These are phyloP conservation scores for Veloporphyrellus conicus DNA, from an alignment of 1,284 basidiomycete genomes.

Conservation along the genomic window DNA sequence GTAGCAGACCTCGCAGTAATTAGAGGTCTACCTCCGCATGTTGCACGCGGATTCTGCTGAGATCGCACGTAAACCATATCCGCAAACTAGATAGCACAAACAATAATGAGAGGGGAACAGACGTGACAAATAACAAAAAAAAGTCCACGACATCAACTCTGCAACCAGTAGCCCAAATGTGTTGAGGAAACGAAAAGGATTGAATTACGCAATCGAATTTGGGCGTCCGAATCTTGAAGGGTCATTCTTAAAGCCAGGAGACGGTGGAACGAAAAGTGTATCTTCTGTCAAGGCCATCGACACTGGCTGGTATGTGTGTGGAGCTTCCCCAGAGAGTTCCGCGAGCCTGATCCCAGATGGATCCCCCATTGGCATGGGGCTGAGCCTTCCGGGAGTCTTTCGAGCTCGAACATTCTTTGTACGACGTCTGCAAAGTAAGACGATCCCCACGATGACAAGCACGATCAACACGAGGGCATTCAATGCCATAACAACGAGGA, in stretches of 20 bases:
- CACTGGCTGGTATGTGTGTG: constrained; percentile 61
- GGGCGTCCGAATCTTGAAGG: constrained; percentile 41
- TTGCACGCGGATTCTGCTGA: background rate
- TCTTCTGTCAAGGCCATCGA: constrained; percentile 75
- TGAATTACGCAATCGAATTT: constrained; percentile 41
- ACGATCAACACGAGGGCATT: constrained; percentile 63
- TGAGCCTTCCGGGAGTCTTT: constrained; percentile 47
- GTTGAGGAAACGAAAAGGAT: background rate
- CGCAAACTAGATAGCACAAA: constrained; percentile 12
- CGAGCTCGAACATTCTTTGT: constrained; percentile 33
- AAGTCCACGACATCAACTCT: constrained; percentile 9
- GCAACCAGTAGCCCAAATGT: constrained; percentile 1
- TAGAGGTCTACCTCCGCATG: constrained; percentile 7
- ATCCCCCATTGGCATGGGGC: constrained; percentile 46
- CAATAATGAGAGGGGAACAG: background rate
- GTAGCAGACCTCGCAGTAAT: constrained; percentile 26
- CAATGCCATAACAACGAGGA: constrained; percentile 67
- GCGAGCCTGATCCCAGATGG: constrained; percentile 5
- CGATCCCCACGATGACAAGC: constrained; percentile 49
- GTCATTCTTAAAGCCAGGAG: constrained; percentile 54
- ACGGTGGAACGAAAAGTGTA: constrained; percentile 56
- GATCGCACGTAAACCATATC: constrained; percentile 10
- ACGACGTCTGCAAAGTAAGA: constrained; percentile 48
- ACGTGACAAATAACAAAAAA: background rate
- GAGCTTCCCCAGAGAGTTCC: constrained; percentile 16